phyloP scores from a whole-genome alignment of 2,329 filamentous ascomycete genomes.

The Gnomoniopsis smithogilvyi region DNA sequence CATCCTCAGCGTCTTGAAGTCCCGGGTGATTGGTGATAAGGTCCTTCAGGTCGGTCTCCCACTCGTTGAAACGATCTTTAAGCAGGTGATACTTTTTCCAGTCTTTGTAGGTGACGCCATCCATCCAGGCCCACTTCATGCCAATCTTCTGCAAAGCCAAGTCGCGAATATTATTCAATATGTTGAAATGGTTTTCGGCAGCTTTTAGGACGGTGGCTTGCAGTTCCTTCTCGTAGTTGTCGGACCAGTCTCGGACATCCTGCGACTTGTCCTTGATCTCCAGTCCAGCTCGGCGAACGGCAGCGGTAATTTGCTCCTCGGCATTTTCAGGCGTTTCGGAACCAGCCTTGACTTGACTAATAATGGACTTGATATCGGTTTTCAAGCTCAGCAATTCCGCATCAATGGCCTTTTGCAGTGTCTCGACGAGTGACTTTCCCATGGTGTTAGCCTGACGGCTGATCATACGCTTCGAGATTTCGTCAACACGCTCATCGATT shows the following conservation, averaged over 20 bases:
- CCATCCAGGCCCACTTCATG: constrained; percentile 94
- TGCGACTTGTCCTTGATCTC: constrained; percentile 76
- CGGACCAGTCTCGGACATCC: constrained; percentile 72
- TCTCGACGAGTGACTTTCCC: constrained; percentile 63
- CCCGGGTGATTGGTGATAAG: constrained; percentile 72
- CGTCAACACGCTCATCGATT: constrained; percentile 67
- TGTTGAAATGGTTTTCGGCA: constrained; percentile 76
- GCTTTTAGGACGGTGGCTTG: constrained; percentile 66
- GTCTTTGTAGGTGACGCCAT: constrained; percentile 93
- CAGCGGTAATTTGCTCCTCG: constrained; percentile 40
- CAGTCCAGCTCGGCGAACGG: constrained; percentile 65
- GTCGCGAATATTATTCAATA: constrained; percentile 78
- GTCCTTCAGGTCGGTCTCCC: constrained; percentile 77
- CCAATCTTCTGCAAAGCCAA: constrained; percentile 87
- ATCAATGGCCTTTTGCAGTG: constrained; percentile 66
- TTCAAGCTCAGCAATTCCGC: constrained; percentile 65
- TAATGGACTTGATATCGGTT: constrained; percentile 60
- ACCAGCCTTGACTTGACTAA: constrained; percentile 49
- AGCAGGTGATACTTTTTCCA: constrained; percentile 94
- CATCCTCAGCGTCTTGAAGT: constrained; percentile 64
- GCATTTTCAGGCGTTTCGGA: constrained; percentile 31
- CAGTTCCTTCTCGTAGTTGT: constrained; percentile 67
- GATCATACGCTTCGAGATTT: constrained; percentile 55
- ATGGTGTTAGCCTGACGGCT: constrained; percentile 61
- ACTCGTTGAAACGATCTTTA: constrained; percentile 77